Evolutionary conservation across 2,329 filamentous ascomycete genomes (phyloP), one percentile per base, ranked within the genome.

Genomic region (Aspergillus sp.): DNA sequence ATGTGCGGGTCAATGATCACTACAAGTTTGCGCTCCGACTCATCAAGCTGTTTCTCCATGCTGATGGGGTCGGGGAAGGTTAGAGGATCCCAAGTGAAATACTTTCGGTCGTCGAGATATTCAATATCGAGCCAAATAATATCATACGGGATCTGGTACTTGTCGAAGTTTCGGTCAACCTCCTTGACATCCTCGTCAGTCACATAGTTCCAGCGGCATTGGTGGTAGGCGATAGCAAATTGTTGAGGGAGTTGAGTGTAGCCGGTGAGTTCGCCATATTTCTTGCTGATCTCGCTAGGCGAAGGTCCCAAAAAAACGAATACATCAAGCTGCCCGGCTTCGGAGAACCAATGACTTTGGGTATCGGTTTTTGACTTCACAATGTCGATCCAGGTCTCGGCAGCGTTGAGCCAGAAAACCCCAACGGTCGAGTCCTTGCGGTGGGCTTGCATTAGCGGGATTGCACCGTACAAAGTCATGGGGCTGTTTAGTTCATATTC

Each of bases 111-210:
- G 59, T 99, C 90, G 0, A 93, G 96, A 75, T 98, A 99, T 77
- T 99, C 95, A 65, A 99, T 91, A 68, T 99, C 95, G 17, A 99
- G 86, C 95, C 95, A 99, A 68, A 99, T 99, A 63, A 98, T 90
- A 75, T 99, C 95, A 78, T 98, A 99, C 0, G 95, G 95, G 55
- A 99, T 97, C 71, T 91, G 88, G 76, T 88, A 86, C 78, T 95
- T 96, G 79, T 98, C 93, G 79, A 99, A 96, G 73, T 96, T 96
- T 64, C 90, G 87, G 73, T 98, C 93, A 43, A 99, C 93, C 69
- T 98, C 93, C 74, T 90, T 96, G 58, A 99, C 93, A 75, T 99
- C 95, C 63, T 97, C 92, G 68, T 97, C 93, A 1, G 91, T 96
- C 56, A 97, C 88, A 72, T 99, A 99, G 78, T 99, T 99, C 95